Percentiles rank a stretch among this genome's conserved stretches.
Conservation (phyloP, 1,284 basidiomycete species). For the Heliocybe sulcata region DNA sequence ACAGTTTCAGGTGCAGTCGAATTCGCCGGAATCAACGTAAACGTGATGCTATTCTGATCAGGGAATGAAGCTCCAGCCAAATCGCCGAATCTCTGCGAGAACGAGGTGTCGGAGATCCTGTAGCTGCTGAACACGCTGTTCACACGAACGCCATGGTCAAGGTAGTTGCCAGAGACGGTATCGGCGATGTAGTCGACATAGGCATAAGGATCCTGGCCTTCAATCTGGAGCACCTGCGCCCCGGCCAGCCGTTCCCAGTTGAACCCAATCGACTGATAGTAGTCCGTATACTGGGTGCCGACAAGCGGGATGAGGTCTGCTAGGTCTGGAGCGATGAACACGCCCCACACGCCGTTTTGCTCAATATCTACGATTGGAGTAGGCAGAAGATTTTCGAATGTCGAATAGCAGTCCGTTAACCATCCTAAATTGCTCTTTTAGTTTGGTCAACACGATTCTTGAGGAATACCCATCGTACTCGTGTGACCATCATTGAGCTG, state of each 20-base stretch:
- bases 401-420: slow-evolving; percentile 50
- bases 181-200: slow-evolving; percentile 51
- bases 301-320: slow-evolving; percentile 40
- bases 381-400: slow-evolving; percentile 52
- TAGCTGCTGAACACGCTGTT: slow-evolving; percentile 61
- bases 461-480: slow-evolving; percentile 24
- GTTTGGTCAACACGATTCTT: not conserved
- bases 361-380: slow-evolving; percentile 50
- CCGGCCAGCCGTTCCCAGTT: slow-evolving; percentile 56
- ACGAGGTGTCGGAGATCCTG: slow-evolving; percentile 35
- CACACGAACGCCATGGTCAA: slow-evolving; percentile 56
- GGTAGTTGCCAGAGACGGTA: slow-evolving; percentile 53
- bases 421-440: slow-evolving; percentile 29
- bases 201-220: slow-evolving; percentile 43
- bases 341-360: slow-evolving; percentile 40
- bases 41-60: slow-evolving; percentile 35
- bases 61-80: slow-evolving; percentile 47
- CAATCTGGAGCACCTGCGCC: slow-evolving; percentile 47
- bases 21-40: slow-evolving; percentile 38
- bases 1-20: slow-evolving; percentile 41
- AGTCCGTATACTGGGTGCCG: slow-evolving; percentile 37
- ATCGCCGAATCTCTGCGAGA: slow-evolving; percentile 55
- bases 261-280: slow-evolving; percentile 43
- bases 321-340: slow-evolving; percentile 52
- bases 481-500: slow-evolving; percentile 62